Base-by-base conservation (phyloP, 306 rosid species). In the Lathyrus sativus region DNA sequence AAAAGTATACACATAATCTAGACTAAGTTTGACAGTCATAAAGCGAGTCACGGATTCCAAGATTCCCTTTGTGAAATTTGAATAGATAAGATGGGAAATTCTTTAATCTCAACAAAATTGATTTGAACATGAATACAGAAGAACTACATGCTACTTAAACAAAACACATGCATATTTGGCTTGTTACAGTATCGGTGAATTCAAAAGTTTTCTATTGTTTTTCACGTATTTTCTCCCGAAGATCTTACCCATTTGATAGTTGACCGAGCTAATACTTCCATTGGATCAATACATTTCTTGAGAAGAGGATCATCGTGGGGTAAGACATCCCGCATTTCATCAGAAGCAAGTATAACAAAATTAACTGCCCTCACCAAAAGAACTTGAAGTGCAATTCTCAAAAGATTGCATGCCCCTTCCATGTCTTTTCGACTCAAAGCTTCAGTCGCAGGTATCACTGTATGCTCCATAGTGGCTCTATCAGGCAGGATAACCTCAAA, bases 401-500 rank as follows among this genome's bases (percentile, higher is more conserved):
- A 72, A 43, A 88, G 85, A 70, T 86, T 90, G 68, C 79, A 74
- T 24, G 95, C 91, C 53, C 91, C 97, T 85, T 90, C 87, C 72
- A 82, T 81, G 78, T 90, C 96, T 24, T 86, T 86, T 78, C 92
- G 74, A 69, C 79, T 74, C 73, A 86, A 67, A 64, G 96, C 96
- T 77, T 86, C 95, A 50, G 70, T 76, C 43, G 92, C 88, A 46
- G 95, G 95, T 78, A 81, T 74, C 49, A 86, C 81, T 4, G 87
- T 74, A 58, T 90, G 88, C 69, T 90, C 96, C 88, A 84, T 85
- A 2, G 91, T 90, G 11, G 89, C 89, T 71, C 82, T 85, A 74
- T 87, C 95, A 19, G 87, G 89, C 33, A 84, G 74, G 46, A 87
- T 81, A 59, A 85, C 89, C 89, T 87, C 91, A 82, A 87, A 90